Conservation (phyloP, 805 yeast species). For the Candida ipomoeae region DNA sequence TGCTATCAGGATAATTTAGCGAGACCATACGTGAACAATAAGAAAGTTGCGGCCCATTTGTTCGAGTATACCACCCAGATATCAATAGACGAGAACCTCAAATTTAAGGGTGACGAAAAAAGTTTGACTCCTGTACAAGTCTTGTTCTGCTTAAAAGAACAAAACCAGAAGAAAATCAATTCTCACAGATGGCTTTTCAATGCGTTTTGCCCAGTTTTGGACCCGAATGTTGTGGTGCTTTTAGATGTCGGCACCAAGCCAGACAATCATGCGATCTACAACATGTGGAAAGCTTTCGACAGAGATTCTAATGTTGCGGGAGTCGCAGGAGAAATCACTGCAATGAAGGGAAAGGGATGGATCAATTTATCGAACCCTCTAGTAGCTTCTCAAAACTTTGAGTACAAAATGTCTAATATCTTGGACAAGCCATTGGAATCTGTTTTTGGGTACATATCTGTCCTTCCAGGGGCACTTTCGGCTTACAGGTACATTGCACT, state of each 20-base stretch:
- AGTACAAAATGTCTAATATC: slow-evolving; percentile 95
- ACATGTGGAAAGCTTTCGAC: slow-evolving; percentile 97
- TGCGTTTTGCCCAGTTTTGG: slow-evolving; percentile 86
- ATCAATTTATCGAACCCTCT: slow-evolving; percentile 77
- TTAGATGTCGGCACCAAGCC: slow-evolving; percentile 98
- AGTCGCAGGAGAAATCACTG: slow-evolving; percentile 96
- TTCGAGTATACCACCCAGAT: slow-evolving; percentile 96
- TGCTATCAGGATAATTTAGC: slow-evolving; percentile 97
- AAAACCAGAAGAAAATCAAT: slow-evolving; percentile 88
- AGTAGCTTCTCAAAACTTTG: slow-evolving; percentile 95
- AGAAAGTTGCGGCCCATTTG: slow-evolving; percentile 87
- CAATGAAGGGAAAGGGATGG: slow-evolving; percentile 92
- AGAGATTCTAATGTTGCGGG: slow-evolving; percentile 96
- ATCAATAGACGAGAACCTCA: slow-evolving; percentile 82
- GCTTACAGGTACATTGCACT: slow-evolving; percentile 91
- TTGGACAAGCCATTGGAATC: slow-evolving; percentile 93
- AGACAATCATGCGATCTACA: slow-evolving; percentile 82
- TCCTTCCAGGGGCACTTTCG: slow-evolving; percentile 92
- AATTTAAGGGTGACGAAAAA: slow-evolving; percentile 85
- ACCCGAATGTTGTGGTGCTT: slow-evolving; percentile 85
- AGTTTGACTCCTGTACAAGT: slow-evolving; percentile 94
- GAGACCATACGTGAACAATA: slow-evolving; percentile 86
- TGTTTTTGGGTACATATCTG: slow-evolving; percentile 87
- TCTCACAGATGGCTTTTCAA: slow-evolving; percentile 98
- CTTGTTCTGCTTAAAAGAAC: slow-evolving; percentile 87